Conservation (phyloP, 1,284 basidiomycete species). For the Boletus mariae region DNA sequence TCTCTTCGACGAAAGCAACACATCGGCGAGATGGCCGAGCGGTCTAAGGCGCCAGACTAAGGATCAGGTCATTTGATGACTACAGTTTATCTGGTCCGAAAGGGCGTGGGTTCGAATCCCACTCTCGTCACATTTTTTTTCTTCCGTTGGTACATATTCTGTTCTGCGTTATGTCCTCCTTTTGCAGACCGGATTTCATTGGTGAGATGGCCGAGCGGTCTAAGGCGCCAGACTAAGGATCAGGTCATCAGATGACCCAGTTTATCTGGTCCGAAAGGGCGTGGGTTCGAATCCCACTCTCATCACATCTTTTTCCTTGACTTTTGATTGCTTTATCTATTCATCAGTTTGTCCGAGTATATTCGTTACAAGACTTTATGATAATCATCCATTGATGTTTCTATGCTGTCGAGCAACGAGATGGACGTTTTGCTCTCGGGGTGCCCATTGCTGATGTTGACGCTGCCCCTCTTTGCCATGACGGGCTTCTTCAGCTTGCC, state of each 20-base stretch:
- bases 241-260: constrained; percentile 35
- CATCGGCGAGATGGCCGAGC: constrained; percentile 54
- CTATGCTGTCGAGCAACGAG: background rate
- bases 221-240: constrained; percentile 68
- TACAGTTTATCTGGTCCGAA: constrained; percentile 46
- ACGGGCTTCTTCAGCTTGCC: constrained; percentile 78
- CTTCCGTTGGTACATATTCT: background rate
- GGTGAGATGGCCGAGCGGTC: constrained; percentile 64
- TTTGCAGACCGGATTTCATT: background rate
- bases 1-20: background rate
- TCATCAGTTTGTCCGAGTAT: no score
- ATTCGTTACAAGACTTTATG: background rate
- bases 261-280: constrained; percentile 56
- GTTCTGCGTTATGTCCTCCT: background rate
- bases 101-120: constrained; percentile 73
- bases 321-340: no score
- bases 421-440: constrained; percentile 17
- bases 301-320: constrained; percentile 26
- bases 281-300: constrained; percentile 73
- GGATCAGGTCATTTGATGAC: constrained; percentile 40
- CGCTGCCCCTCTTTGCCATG: constrained; percentile 58
- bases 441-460: background rate
- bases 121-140: constrained; percentile 42
- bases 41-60: constrained; percentile 73
- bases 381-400: no score